Conservation (phyloP, 768 basidiomycete species). For the Russula vinacea region DNA sequence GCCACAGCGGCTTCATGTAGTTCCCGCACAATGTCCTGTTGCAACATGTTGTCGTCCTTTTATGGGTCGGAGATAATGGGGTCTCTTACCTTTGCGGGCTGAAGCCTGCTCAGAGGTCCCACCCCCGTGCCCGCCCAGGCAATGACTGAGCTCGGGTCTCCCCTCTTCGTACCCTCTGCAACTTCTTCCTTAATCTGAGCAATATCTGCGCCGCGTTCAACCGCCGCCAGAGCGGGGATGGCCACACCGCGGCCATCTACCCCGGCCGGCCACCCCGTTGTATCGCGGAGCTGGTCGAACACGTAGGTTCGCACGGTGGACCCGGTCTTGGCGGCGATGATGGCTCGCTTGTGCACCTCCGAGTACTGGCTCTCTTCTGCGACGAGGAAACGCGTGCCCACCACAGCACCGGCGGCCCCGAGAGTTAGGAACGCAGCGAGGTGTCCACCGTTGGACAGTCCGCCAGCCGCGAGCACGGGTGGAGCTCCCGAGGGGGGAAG, state of each 20-base stretch:
- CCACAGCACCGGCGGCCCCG: conserved; percentile 63
- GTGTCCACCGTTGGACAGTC: conserved; percentile 61
- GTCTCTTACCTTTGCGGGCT: conserved; percentile 34
- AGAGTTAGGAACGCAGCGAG: conserved; percentile 61
- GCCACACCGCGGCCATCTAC: conserved; percentile 45
- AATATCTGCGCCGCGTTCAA: conserved; percentile 23
- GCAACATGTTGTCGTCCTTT: conserved; percentile 10
- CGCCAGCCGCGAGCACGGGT: conserved; percentile 71
- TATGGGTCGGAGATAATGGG: conserved; percentile 3
- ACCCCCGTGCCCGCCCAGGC: conserved; percentile 41
- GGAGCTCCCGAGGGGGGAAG: conserved; percentile 43
- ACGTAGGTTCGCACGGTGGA: conserved; percentile 36
- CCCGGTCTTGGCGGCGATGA: conserved; percentile 34
- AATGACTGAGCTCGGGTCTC: conserved; percentile 33
- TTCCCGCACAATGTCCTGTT: conserved; percentile 34
- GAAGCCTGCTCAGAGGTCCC: conserved; percentile 34
- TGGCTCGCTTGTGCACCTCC: conserved; percentile 35
- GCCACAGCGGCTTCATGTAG: conserved; percentile 31
- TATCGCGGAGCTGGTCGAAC: conserved; percentile 38
- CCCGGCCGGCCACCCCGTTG: conserved; percentile 38
- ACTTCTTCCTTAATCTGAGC: conserved; percentile 23
- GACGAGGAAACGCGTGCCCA: conserved; percentile 74
- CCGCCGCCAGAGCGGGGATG: conserved; percentile 35
- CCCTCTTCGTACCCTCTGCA: conserved; percentile 32
- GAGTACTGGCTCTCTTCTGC: conserved; percentile 55